phyloP scores from a whole-genome alignment of 2,329 filamentous ascomycete genomes.

The Bipolaris bicolor region DNA sequence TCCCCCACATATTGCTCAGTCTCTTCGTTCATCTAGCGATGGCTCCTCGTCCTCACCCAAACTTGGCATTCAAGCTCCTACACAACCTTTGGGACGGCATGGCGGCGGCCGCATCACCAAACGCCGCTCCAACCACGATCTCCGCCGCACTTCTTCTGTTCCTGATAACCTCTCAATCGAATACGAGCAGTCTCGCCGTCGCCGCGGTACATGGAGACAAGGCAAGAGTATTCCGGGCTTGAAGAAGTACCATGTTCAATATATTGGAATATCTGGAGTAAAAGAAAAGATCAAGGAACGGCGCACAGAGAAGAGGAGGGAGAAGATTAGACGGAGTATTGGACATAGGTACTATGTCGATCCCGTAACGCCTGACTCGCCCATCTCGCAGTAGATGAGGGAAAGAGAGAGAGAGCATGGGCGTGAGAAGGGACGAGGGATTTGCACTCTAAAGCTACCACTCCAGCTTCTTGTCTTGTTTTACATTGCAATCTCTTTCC shows the following conservation, averaged over 20 bases:
- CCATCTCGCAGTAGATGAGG: neutral
- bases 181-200: constrained; percentile 15
- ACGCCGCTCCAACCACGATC: constrained; percentile 15
- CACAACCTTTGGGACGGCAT: constrained; percentile 24
- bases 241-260: constrained; percentile 56
- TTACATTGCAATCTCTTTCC: neutral
- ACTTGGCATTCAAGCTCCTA: constrained; percentile 37
- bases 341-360: constrained; percentile 52
- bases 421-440: neutral
- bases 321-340: constrained; percentile 62
- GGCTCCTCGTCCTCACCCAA: constrained; percentile 24
- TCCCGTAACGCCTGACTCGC: constrained; percentile 11
- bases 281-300: constrained; percentile 56
- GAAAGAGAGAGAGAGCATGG: no score
- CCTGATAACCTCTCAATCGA: constrained; percentile 21
- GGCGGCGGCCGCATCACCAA: constrained; percentile 36
- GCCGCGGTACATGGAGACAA: constrained; percentile 33
- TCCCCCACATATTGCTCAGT: constrained; percentile 26
- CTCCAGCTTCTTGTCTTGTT: neutral
- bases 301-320: constrained; percentile 59
- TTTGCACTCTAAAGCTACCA: neutral
- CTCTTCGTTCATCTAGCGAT: constrained; percentile 17
- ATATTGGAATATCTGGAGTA: constrained; percentile 58
- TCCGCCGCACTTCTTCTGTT: constrained; percentile 24
- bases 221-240: constrained; percentile 50